A percentile compares a stretch with the other conserved stretches of the same genome.
phyloP scores from a whole-genome alignment of 768 basidiomycete species.

The Lactifluus pinguis region DNA sequence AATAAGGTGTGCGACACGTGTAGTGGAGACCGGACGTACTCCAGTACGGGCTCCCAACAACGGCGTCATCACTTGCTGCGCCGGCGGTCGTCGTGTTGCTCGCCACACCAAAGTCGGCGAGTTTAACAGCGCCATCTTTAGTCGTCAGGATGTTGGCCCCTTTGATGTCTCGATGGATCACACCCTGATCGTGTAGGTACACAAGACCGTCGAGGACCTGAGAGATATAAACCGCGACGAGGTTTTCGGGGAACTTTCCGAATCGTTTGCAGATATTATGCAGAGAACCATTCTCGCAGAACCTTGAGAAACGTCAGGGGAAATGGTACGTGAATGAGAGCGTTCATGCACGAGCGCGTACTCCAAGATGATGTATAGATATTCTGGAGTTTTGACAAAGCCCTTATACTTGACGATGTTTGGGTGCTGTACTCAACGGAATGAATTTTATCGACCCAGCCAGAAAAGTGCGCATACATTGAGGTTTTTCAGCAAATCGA shows the following conservation, averaged over 20 bases:
- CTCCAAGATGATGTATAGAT: constrained; percentile 95
- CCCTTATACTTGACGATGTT: constrained; percentile 99
- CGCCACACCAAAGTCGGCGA: constrained; percentile 99
- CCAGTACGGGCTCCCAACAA: constrained; percentile 98
- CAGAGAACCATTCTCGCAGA: constrained; percentile 97
- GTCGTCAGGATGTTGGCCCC: constrained; percentile 98
- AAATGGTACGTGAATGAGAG: not conserved
- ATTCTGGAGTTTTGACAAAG: constrained; percentile 90
- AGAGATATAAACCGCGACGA: constrained; percentile 93
- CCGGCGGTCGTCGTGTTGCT: constrained; percentile 59
- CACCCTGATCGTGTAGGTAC: constrained; percentile 98
- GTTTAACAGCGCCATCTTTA: constrained; percentile 95
- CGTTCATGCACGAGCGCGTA: constrained; percentile 28
- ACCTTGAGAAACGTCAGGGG: constrained; percentile 35
- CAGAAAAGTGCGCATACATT: constrained; percentile 44
- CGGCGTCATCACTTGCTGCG: constrained; percentile 75
- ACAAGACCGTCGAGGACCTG: constrained; percentile 94
- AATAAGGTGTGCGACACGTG: not conserved
- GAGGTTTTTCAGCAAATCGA: constrained; percentile 93
- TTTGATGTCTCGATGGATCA: constrained; percentile 98
- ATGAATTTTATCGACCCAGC: not conserved
- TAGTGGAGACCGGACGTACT: constrained; percentile 37
- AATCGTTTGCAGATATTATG: constrained; percentile 94
- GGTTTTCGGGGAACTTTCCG: constrained; percentile 95
- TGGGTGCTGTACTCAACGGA: constrained; percentile 49